Conservation (phyloP, 2,329 filamentous ascomycete species). For the Verticillium tricorpus region DNA sequence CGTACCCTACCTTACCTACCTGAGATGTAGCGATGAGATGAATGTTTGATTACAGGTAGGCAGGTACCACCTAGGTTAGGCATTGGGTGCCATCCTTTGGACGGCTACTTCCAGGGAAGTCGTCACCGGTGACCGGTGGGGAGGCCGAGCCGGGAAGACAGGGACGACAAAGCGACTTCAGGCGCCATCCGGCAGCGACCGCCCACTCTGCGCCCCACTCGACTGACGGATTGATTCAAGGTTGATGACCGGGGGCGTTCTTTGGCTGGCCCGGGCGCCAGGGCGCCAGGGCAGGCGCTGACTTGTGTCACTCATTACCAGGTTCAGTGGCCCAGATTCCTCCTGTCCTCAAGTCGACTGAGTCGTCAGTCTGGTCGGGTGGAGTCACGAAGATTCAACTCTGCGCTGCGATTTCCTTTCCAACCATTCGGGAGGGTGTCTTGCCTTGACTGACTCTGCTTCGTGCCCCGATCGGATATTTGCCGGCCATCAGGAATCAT, state of each 20-base stretch:
- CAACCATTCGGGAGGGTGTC: background rate
- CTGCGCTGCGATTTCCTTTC: background rate
- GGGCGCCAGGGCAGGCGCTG: background rate
- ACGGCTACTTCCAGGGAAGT: background rate
- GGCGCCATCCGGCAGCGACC: background rate
- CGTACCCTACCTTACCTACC: no score
- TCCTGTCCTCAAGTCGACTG: background rate
- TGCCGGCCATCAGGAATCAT: background rate
- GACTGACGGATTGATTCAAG: background rate
- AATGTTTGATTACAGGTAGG: background rate
- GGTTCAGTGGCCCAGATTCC: background rate
- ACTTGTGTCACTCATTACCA: background rate
- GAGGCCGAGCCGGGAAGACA: background rate
- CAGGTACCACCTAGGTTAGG: no score
- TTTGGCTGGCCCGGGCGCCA: background rate
- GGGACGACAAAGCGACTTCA: background rate
- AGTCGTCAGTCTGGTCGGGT: background rate
- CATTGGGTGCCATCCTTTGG: background rate
- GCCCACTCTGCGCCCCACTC: background rate
- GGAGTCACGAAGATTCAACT: background rate
- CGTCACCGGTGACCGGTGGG: background rate
- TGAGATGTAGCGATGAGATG: background rate
- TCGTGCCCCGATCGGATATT: background rate
- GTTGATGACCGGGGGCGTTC: background rate
- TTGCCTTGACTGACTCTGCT: background rate